Percentiles rank a stretch among this genome's conserved stretches.
phyloP scores from a whole-genome alignment of 495 filamentous ascomycete genomes.

The Aspergillus cavernicola region DNA sequence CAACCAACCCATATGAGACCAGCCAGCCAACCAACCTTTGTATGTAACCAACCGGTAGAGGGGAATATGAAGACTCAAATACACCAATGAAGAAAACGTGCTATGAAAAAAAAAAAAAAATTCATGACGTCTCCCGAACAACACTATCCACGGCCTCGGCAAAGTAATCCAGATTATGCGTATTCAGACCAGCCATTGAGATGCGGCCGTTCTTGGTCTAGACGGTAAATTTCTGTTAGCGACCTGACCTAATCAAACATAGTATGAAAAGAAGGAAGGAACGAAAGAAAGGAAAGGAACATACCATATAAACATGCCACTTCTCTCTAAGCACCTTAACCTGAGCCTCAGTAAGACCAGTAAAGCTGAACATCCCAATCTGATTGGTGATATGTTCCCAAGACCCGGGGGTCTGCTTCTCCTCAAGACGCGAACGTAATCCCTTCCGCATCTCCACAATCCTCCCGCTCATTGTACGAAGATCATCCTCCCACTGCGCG shows the following conservation, averaged over 20 bases:
- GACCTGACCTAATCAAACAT: background rate
- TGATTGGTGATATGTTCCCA: conserved; percentile 98
- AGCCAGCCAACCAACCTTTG: background rate
- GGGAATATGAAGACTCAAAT: background rate
- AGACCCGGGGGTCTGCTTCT: conserved; percentile 72
- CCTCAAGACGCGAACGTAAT: conserved; percentile 72
- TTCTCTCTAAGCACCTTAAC: conserved; percentile 76
- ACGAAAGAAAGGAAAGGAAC: conserved; percentile 11
- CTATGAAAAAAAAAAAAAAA: background rate
- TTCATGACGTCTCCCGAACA: conserved; percentile 58
- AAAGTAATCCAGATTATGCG: conserved; percentile 86
- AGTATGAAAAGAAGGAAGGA: background rate
- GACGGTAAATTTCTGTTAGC: background rate
- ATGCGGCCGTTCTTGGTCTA: conserved; percentile 95
- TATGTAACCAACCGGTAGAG: background rate
- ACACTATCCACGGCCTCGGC: conserved; percentile 84
- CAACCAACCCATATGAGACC: too few species aligned
- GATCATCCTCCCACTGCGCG: conserved; percentile 89
- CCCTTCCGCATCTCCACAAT: conserved; percentile 85
- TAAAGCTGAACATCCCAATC: conserved; percentile 99
- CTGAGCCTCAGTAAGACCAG: conserved; percentile 80
- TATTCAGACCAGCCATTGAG: conserved; percentile 93
- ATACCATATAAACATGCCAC: conserved; percentile 85
- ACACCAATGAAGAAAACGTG: background rate
- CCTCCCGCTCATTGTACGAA: conserved; percentile 88